Conservation (phyloP, 2,329 filamentous ascomycete species). For the Graphilbum sp. region DNA sequence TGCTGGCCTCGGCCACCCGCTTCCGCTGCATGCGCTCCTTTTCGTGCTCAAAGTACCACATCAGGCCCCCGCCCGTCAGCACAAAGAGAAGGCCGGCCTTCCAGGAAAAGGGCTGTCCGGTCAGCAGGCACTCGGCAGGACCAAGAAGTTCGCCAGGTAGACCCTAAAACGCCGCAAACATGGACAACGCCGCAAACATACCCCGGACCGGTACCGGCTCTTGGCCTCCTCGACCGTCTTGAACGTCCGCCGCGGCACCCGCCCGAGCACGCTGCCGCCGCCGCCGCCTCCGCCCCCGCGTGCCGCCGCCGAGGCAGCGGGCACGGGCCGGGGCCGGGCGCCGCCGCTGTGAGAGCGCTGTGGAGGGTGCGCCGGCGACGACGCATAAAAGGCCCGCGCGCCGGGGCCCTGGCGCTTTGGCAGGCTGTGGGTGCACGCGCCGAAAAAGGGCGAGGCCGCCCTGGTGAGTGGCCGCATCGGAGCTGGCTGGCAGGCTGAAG, state of each 20-base stretch:
- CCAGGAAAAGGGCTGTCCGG: constrained; percentile 95
- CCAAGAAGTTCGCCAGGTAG: too few species aligned
- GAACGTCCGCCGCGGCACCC: constrained; percentile 20
- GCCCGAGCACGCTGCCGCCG: neutral
- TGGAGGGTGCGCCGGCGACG: neutral
- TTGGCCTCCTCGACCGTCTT: constrained; percentile 44
- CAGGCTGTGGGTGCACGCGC: constrained; percentile 3
- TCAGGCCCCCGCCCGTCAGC: constrained; percentile 55
- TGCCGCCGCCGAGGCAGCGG: constrained; percentile 1
- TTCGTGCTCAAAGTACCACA: constrained; percentile 85
- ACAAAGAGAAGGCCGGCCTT: constrained; percentile 81
- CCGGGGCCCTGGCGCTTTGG: neutral
- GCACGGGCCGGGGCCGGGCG: too few species aligned
- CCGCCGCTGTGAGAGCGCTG: neutral
- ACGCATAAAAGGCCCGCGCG: constrained; percentile 1
- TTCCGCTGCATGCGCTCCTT: constrained; percentile 83
- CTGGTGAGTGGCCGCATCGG: constrained; percentile 6
- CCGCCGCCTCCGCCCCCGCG: too few species aligned
- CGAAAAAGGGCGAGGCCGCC: constrained; percentile 6
- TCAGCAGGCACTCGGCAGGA: too few species aligned
- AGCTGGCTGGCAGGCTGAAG: too few species aligned
- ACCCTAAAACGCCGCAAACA: too few species aligned
- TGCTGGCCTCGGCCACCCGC: constrained; percentile 77
- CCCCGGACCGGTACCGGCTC: constrained; percentile 39
- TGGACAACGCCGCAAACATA: too few species aligned